Evolutionary conservation across 2,329 filamentous ascomycete species (phyloP).

Genomic region (Beauveria sp.): DNA sequence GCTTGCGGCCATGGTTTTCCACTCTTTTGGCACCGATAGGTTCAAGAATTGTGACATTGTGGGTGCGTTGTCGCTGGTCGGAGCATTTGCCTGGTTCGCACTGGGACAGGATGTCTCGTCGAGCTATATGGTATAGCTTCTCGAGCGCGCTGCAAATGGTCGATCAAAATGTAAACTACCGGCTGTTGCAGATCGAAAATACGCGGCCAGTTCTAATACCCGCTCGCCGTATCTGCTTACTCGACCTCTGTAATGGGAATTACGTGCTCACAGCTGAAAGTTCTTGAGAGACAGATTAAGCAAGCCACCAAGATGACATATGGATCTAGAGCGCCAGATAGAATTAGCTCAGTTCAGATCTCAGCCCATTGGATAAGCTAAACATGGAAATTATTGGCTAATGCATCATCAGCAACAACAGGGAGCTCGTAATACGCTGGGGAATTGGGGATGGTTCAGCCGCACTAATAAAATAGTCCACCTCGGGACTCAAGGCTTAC

Average conservation of each 20-base stretch:
- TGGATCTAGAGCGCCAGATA: background rate
- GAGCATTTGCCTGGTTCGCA: too few relatives aligned
- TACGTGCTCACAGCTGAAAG: background rate
- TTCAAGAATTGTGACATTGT: background rate
- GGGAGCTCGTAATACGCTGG: background rate
- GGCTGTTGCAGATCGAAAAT: too few relatives aligned
- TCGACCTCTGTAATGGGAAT: background rate
- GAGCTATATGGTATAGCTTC: background rate
- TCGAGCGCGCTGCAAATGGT: background rate
- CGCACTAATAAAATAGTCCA: background rate
- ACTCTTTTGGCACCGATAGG: background rate
- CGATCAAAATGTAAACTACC: too few relatives aligned
- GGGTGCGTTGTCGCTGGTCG: background rate
- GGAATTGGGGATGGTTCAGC: background rate
- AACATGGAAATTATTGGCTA: background rate
- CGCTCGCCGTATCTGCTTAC: background rate
- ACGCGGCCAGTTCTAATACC: too few relatives aligned
- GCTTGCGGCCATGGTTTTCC: background rate
- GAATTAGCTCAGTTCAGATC: background rate
- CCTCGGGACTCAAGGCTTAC: background rate
- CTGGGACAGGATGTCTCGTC: background rate
- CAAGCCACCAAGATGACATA: background rate
- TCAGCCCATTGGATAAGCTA: background rate
- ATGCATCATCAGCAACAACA: constrained; percentile 1
- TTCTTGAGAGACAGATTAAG: background rate